These are phyloP conservation scores for Lipomyces sp. DNA, from an alignment of 805 yeast species.

Conservation along the genomic window DNA sequence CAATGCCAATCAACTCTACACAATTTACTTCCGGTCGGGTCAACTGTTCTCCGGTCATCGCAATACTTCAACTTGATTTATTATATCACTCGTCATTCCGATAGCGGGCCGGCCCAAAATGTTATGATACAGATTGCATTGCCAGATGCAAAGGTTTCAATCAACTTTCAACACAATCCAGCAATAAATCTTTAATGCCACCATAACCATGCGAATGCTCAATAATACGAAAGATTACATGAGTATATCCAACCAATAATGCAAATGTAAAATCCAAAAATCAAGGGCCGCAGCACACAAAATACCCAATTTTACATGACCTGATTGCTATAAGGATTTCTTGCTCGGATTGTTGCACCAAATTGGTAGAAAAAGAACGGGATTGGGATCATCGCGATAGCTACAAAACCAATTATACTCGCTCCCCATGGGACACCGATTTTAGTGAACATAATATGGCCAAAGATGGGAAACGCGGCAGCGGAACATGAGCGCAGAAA, in stretches of 20 bases:
- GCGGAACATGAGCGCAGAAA: slow-evolving; percentile 63
- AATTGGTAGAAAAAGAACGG: slow-evolving; percentile 59
- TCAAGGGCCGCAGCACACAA: background rate
- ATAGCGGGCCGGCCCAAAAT: no score
- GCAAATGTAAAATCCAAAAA: background rate
- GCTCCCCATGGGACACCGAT: slow-evolving; percentile 61
- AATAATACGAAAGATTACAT: background rate
- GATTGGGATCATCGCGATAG: slow-evolving; percentile 57
- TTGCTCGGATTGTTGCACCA: slow-evolving; percentile 51
- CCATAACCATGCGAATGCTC: background rate
- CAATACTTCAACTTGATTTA: no score
- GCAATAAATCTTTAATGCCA: background rate
- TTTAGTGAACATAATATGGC: slow-evolving; percentile 56
- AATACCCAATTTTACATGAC: slow-evolving; percentile 7
- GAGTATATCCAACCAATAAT: background rate
- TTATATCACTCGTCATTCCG: no score
- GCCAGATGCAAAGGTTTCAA: no score
- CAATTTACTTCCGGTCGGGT: no score
- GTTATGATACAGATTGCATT: no score
- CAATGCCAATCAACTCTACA: no score
- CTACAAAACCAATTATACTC: slow-evolving; percentile 56
- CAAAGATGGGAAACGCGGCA: slow-evolving; percentile 65
- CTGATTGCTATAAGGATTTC: slow-evolving; percentile 32
- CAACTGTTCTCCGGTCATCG: no score
- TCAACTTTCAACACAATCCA: no score